Evolutionary conservation across 345 rosid species (phyloP), one percentile per base, ranked within the genome.

Genomic region (Bruguiera sexangula): DNA sequence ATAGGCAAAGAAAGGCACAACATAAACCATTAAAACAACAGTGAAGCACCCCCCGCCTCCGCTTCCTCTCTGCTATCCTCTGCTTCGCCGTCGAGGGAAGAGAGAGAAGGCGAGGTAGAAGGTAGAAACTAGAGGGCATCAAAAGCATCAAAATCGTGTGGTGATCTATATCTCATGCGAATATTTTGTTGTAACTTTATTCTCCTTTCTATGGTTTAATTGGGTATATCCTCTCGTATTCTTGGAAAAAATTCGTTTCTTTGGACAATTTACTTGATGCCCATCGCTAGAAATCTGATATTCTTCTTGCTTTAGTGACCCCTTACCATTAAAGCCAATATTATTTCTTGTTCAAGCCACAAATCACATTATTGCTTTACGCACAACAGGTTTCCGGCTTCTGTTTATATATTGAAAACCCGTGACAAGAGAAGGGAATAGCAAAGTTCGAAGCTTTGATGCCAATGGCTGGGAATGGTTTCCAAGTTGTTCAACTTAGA

Each of bases 381-480:
- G 19, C 26, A 16, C 43, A 19, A 10, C 18, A 5, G 2, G 1
- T 6, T 13, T 37, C 19, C 13, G 60, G 34, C 21, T 60, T 66
- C 26, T 67, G 72, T 27, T 52, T 36, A 2, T 53, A 10, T 30
- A 31, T 62, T 26, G 34, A 16, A 22, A 31, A 39, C 59, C 58
- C 5, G 60, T 51, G 29, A 58, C 27, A 54, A 48, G 65, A 22
- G 16, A 24, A 68, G 31, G 30, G 54, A 51, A 51, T 15, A 11
- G 56, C 19, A 67, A 60, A 66, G 62, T 30, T 67, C 27, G 67
- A 54, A 69, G n/a, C 68, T 75, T 75, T 62, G 51, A 54, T 46
- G 22, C 11, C 51, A 50, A 75, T 75, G 73, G 73, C 20, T 22
- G 31, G 31, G 43, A 60, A 59, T 43, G 27, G 72, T 65, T 8